Conservation (phyloP, 768 basidiomycete genomes). For the Podaxis pistillaris region DNA sequence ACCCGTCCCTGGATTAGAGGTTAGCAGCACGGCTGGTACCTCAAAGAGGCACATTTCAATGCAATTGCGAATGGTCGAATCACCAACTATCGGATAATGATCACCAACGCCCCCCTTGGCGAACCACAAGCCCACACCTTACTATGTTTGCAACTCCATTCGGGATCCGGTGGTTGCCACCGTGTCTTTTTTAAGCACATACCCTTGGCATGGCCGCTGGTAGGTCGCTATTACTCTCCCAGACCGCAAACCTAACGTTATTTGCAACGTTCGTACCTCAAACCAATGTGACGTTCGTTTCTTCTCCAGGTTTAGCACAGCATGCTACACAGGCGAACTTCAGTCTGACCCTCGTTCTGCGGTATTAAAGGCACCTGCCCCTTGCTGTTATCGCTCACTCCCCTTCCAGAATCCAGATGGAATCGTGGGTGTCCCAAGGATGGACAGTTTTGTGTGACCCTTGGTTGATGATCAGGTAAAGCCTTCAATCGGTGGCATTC, state of each 20-base stretch:
- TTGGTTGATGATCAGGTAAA: not conserved
- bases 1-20: not conserved
- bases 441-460: not conserved
- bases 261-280: not conserved
- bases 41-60: not conserved
- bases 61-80: not conserved
- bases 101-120: not conserved
- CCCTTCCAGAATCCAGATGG: not conserved
- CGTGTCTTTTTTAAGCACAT: not conserved
- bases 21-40: not conserved
- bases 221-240: not conserved
- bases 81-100: not conserved
- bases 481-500: not conserved
- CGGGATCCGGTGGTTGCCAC: not conserved
- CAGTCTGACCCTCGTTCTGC: not conserved
- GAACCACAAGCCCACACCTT: not conserved
- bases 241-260: not conserved
- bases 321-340: not conserved
- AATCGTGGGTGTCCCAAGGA: not conserved
- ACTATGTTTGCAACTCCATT: not conserved
- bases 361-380: not conserved
- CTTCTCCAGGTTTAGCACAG: not conserved
- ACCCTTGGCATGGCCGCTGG: not conserved
- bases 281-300: not conserved
- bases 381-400: not conserved